A percentile compares a stretch with the other conserved stretches of the same genome.
Conservation (phyloP, 176 grass and related monocot species). For the Dactylis glomerata region DNA sequence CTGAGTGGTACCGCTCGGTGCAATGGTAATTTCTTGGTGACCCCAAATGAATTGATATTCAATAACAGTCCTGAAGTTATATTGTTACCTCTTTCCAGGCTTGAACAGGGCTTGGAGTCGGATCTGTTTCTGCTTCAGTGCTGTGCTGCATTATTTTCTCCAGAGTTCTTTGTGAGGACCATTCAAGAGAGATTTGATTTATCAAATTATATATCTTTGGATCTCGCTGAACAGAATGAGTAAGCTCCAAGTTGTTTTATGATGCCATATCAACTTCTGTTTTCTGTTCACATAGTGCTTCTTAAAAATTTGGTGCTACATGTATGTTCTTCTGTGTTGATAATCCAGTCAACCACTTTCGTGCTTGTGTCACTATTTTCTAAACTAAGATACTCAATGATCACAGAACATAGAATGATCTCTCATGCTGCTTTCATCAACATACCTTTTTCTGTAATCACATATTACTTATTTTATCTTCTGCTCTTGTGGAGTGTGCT, state of each 20-base stretch:
- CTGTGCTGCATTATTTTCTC: conserved; percentile 90
- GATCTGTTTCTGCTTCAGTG: conserved; percentile 96
- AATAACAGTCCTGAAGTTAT: conserved; percentile 18
- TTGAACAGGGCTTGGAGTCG: conserved; percentile 88
- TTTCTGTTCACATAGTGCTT: conserved; percentile 23
- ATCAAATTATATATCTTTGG: conserved; percentile 70
- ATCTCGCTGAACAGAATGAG: conserved; percentile 76
- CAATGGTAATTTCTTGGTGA: conserved; percentile 69
- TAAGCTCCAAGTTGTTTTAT: conserved; percentile 40
- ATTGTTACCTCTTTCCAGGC: conserved; percentile 58
- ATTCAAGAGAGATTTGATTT: conserved; percentile 97
- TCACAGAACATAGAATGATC: neutral
- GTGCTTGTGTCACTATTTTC: neutral
- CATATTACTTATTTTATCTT: conserved; percentile 4
- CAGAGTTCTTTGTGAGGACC: conserved; percentile 82
- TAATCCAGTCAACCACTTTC: conserved; percentile 2
- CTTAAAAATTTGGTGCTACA: neutral
- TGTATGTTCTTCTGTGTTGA: neutral
- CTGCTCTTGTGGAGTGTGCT: neutral
- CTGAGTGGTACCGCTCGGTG: conserved; percentile 82
- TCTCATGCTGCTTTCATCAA: neutral
- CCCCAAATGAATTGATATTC: conserved; percentile 17
- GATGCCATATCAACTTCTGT: neutral
- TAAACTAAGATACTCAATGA: neutral
- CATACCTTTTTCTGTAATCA: neutral